phyloP scores from a whole-genome alignment of 371 early-diverging fungal genomes.

The Ordospora colligata region DNA sequence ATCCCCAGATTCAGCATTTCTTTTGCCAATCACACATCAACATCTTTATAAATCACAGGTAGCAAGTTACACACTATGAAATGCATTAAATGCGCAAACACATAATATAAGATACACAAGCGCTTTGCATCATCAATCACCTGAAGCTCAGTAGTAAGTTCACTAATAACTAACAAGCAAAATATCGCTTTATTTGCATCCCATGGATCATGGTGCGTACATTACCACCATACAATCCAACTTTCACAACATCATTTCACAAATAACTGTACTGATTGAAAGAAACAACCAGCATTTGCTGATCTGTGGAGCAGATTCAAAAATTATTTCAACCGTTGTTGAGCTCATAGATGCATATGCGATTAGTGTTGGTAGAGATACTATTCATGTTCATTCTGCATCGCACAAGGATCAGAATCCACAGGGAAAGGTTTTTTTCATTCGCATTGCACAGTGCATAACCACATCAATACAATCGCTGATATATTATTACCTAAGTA shows the following conservation, averaged over 20 bases:
- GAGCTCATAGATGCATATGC: not conserved
- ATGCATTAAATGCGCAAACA: no score
- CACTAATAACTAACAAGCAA: no score
- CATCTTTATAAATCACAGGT: no score
- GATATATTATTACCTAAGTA: constrained; percentile 46
- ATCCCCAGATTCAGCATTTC: constrained; percentile 58
- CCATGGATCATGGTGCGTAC: not conserved
- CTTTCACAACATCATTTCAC: not conserved
- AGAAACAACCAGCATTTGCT: constrained; percentile 3
- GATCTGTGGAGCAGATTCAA: not conserved
- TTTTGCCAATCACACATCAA: not conserved
- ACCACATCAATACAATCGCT: constrained; percentile 18
- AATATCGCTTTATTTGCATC: not conserved
- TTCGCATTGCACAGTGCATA: not conserved
- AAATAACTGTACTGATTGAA: not conserved
- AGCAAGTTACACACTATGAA: no score
- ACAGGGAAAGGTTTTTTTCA: constrained; percentile 29
- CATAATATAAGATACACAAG: no score
- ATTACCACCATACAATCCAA: not conserved
- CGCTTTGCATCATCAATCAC: no score
- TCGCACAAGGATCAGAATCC: constrained; percentile 11
- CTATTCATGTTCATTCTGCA: not conserved
- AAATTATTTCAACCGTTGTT: not conserved
- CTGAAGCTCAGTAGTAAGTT: no score
- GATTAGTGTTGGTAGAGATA: not conserved